A percentile compares a stretch with the other conserved stretches of the same genome.
Evolutionary conservation across 306 rosid species (phyloP).

Genomic region (Myrica gale): DNA sequence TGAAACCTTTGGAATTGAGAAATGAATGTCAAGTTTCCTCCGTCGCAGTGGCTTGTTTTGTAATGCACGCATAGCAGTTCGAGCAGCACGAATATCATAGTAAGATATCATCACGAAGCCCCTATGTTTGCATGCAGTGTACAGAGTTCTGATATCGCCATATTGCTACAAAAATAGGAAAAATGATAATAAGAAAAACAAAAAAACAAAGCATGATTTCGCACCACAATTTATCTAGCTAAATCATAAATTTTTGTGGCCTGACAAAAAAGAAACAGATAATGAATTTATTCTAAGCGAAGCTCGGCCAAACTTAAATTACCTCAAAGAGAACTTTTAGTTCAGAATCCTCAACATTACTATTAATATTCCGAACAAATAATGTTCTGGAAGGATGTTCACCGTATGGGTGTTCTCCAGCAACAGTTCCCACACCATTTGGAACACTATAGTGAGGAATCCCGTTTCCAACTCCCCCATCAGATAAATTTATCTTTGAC

Average conservation of each 20-base stretch:
- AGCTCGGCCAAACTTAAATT: constrained; percentile 23
- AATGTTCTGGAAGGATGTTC: constrained; percentile 95
- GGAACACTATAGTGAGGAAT: constrained; percentile 51
- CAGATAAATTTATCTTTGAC: constrained; percentile 60
- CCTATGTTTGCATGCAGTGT: constrained; percentile 98
- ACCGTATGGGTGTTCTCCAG: constrained; percentile 94
- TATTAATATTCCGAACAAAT: constrained; percentile 88
- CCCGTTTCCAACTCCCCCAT: constrained; percentile 50
- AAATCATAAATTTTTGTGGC: neutral
- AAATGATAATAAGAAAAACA: constrained; percentile 1
- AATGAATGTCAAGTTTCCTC: constrained; percentile 97
- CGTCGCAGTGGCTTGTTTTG: constrained; percentile 93
- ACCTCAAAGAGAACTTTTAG: constrained; percentile 81
- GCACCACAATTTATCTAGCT: neutral
- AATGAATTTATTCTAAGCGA: neutral
- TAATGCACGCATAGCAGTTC: constrained; percentile 91
- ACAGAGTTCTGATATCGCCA: constrained; percentile 94
- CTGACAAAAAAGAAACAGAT: no score
- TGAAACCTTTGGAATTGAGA: constrained; percentile 92
- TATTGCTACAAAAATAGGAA: constrained; percentile 58
- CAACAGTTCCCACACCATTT: constrained; percentile 75
- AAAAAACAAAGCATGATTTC: neutral
- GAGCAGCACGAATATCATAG: constrained; percentile 95
- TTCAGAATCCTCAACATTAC: constrained; percentile 91
- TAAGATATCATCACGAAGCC: constrained; percentile 99